phyloP scores from a whole-genome alignment of 2,329 filamentous ascomycete species.

The Akanthomyces lecanii region DNA sequence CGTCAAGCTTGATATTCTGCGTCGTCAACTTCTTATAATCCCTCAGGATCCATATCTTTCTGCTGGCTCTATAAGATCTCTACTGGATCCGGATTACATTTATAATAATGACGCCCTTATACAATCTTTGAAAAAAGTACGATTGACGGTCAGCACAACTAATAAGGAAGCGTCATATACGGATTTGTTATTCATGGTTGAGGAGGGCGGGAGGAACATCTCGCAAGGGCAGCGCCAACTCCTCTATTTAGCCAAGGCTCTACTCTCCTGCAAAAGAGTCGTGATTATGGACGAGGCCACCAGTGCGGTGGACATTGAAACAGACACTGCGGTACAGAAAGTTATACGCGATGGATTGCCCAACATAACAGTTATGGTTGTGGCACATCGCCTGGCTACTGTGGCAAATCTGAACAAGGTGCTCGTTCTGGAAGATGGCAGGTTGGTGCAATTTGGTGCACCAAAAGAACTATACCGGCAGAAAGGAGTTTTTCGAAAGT shows the following conservation, averaged over 20 bases:
- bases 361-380: conserved; percentile 58
- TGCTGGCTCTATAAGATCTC: no score
- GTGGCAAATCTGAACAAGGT: conserved; percentile 67
- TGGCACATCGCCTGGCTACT: conserved; percentile 64
- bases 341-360: conserved; percentile 49
- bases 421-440: conserved; percentile 58
- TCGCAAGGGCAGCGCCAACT: conserved; percentile 66
- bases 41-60: conserved; percentile 65
- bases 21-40: conserved; percentile 68
- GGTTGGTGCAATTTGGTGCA: conserved; percentile 56
- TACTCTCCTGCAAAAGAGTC: background rate
- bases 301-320: conserved; percentile 69
- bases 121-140: no score
- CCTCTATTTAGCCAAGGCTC: conserved; percentile 59
- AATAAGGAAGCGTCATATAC: no score
- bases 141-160: no score
- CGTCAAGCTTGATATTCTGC: conserved; percentile 60
- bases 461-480: conserved; percentile 51
- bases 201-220: conserved; percentile 27
- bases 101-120: no score
- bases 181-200: background rate
- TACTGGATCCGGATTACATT: no score
- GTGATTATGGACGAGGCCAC: no score
- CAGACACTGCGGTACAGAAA: conserved; percentile 62
- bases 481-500: conserved; percentile 22